A percentile compares a stretch with the other conserved stretches of the same genome.
Conservation (phyloP, 1,139 yeast genomes). For the Yamadazyma atlantica region DNA sequence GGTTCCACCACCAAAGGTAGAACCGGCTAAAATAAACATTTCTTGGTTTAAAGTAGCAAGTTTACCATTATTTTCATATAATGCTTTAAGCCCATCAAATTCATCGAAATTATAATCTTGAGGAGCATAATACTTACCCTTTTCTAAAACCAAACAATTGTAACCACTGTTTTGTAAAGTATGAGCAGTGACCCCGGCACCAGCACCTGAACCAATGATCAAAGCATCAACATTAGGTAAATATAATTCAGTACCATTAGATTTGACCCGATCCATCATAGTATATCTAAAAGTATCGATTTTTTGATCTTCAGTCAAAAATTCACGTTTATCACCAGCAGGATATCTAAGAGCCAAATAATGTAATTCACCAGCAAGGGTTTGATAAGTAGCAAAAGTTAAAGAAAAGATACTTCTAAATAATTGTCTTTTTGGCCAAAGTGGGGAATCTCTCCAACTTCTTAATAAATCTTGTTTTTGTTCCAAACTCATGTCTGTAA, state of each 20-base stretch:
- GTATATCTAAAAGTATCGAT: slow-evolving; percentile 29
- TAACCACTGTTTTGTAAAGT: slow-evolving; percentile 47
- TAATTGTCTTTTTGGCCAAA: slow-evolving; percentile 28
- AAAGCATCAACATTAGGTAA: slow-evolving; percentile 44
- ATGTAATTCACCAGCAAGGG: slow-evolving; percentile 34
- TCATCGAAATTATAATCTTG: slow-evolving; percentile 41
- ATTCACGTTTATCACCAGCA: slow-evolving; percentile 28
- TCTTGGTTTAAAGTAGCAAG: slow-evolving; percentile 35
- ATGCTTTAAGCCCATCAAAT: slow-evolving; percentile 30
- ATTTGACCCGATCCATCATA: slow-evolving; percentile 33
- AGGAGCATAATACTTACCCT: slow-evolving; percentile 47
- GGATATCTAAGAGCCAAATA: slow-evolving; percentile 36
- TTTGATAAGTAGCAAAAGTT: slow-evolving; percentile 23
- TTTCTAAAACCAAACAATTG: slow-evolving; percentile 51
- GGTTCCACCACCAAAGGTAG: slow-evolving; percentile 62
- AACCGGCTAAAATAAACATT: slow-evolving; percentile 48
- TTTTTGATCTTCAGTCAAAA: slow-evolving; percentile 27
- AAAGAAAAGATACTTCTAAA: slow-evolving; percentile 27
- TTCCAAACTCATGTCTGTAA: slow-evolving; percentile 36
- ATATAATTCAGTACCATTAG: slow-evolving; percentile 31
- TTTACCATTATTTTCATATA: slow-evolving; percentile 46
- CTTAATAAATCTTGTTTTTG: slow-evolving; percentile 30
- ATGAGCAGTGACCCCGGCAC: slow-evolving; percentile 59
- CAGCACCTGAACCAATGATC: slow-evolving; percentile 58
- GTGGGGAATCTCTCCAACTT: slow-evolving; percentile 41